Base-by-base conservation (phyloP, 768 basidiomycete genomes). In the Leucocoprinus leucothites region DNA sequence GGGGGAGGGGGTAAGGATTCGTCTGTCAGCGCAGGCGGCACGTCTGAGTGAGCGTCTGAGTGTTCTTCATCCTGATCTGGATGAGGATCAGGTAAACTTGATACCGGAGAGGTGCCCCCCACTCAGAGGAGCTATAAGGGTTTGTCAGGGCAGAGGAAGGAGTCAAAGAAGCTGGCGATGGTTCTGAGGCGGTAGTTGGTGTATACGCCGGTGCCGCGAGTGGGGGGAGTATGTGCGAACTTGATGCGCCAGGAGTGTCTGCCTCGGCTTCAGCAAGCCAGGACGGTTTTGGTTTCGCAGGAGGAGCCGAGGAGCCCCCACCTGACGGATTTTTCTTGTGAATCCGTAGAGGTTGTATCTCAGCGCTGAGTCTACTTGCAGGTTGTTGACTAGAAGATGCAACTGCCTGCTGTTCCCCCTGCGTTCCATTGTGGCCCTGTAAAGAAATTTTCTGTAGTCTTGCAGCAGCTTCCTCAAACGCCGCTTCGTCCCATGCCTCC, bases 401-500 rank as follows among this genome's bases (percentile, higher is more conserved):
- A 44, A 2, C n/a, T n/a, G 14, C 36, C 21, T 43, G 16, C 3
- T n/a, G 22, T 19, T 11, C 16, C 13, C 13, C n/a, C 31, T 24
- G 51, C 3, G 28, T 11, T 21, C 18, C 19, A 16, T 25, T 22
- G 9, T 7, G 19, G 19, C 19, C 34, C 19, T 24, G 41, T 16
- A 52, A 8, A 19, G 51, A 52, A 6, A 34, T 28, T 3, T 14
- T 41, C 43, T 53, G 28, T 16, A 45, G 35, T 18, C 56, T 35
- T 19, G 34, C 11, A 9, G 44, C 47, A 45, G 61, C 43, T 28
- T 41, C 59, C 50, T 65, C 63, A 48, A 69, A 70, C 25, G 61
- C 61, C 22, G 56, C 53, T 46, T 65, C 65, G 53, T 81, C 74
- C 74, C 81, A 83, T 43, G 67, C 67, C 63, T 82, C 76, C 75